These are phyloP conservation scores for Chromera velia DNA, from an alignment of 73 alveolate species.

Conservation along the genomic window DNA sequence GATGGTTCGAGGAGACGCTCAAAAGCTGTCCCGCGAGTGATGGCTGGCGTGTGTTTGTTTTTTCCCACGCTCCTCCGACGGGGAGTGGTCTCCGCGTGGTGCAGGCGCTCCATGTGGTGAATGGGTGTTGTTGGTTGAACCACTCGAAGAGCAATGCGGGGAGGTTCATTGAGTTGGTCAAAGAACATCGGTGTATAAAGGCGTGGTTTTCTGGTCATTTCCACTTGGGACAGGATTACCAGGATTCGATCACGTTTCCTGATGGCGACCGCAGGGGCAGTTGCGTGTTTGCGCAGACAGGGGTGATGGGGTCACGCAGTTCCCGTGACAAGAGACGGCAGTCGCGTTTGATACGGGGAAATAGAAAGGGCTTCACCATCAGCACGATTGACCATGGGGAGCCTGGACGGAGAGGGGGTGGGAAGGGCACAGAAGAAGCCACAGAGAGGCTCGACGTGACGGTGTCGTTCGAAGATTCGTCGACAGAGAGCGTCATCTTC, in stretches of 20 bases:
- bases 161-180: slow-evolving; percentile 25
- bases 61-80: slow-evolving; percentile 20
- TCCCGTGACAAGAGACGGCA: slow-evolving; percentile 26
- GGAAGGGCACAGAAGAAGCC: no score
- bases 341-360: slow-evolving; percentile 22
- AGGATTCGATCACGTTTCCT: slow-evolving; percentile 31
- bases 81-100: slow-evolving; percentile 25
- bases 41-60: slow-evolving; percentile 33
- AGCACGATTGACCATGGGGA: neutral
- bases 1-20: slow-evolving; percentile 22
- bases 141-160: slow-evolving; percentile 15
- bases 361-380: neutral
- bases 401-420: no score
- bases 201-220: slow-evolving; percentile 30
- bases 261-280: slow-evolving; percentile 31
- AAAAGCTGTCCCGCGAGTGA: slow-evolving; percentile 12
- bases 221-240: slow-evolving; percentile 24
- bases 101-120: slow-evolving; percentile 25
- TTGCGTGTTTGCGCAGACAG: slow-evolving; percentile 37
- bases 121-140: slow-evolving; percentile 37
- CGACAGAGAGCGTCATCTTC: no score
- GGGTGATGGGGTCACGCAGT: slow-evolving; percentile 21
- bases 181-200: slow-evolving; percentile 18
- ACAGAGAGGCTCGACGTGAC: no score
- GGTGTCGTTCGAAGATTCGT: no score